Base-by-base conservation (phyloP, 495 filamentous ascomycete species). In the Friedmanniomyces simplex region DNA sequence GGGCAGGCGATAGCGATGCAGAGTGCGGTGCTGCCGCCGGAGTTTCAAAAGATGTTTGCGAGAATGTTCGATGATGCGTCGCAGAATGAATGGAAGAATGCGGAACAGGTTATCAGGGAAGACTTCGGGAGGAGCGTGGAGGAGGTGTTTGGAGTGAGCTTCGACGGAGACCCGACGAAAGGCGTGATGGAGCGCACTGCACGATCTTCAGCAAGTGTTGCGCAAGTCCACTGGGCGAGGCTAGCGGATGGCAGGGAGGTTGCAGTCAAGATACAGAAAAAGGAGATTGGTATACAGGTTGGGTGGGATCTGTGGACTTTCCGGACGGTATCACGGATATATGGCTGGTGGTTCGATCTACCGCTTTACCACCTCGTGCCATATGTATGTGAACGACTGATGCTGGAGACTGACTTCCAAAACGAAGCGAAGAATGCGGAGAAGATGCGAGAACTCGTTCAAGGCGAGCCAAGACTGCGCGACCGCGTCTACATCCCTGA, bases 1-100 rank as follows among this genome's bases (percentile, higher is more conserved):
- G 93, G 93, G 1, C 93, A 98, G 76, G 93, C 93, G 7, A 90
- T 98, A 55, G 93, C 91, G 22, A 98, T 96, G 93, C 93, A 98
- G 75, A 89, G 86, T 52, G 91, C 90, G 1, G 82, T 96, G 41
- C 69, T 98, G 50, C 93, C 93, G 13, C 87, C 89, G 7, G 88
- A 95, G 69, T 96, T 96, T 66, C 89, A 95, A 76, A 79, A 81
- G 58, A 96, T 96, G 88, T 98, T 98, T 66, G 76, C 85, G 36
- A 79, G 83, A 57, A 96, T 98, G 88, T 98, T 98, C 69, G 93
- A 96, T 64, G 93, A 98, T 75, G 94, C 93, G 51, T 89, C 91
- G 24, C 91, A 96, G 77, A 94, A 96, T 67, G 74, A 74, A n/a
- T 95, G 88, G 89, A 77, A 77, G 66, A 86, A 89, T n/a, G 85